Percentiles rank a stretch among this genome's conserved stretches.
These are phyloP conservation scores for Talaromyces albobiverticillius DNA, from an alignment of 2,329 filamentous ascomycete genomes.

Conservation along the genomic window DNA sequence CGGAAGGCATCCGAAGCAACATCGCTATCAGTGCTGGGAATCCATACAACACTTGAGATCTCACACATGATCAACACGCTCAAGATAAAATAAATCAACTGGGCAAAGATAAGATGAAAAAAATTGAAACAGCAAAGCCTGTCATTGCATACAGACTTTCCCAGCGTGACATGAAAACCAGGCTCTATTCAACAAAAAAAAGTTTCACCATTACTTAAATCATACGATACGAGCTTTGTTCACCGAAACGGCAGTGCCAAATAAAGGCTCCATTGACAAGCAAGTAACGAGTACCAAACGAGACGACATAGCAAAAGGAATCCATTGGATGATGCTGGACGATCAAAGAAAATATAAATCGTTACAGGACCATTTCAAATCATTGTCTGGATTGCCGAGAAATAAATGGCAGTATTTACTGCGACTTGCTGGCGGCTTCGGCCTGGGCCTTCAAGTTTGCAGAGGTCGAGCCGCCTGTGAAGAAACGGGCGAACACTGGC, in stretches of 20 bases:
- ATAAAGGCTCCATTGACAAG: background rate
- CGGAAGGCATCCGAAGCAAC: slow-evolving; percentile 1
- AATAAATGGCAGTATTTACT: slow-evolving; percentile 29
- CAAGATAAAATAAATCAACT: slow-evolving; percentile 3
- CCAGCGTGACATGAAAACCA: background rate
- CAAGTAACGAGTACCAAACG: background rate
- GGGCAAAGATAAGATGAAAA: background rate
- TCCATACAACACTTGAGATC: slow-evolving; percentile 11
- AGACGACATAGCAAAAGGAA: background rate
- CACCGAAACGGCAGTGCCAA: background rate
- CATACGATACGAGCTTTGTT: background rate
- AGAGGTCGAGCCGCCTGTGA: slow-evolving; percentile 71
- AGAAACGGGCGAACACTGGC: slow-evolving; percentile 91
- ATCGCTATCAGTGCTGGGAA: slow-evolving; percentile 3
- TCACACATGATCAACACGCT: slow-evolving; percentile 14
- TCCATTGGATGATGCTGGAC: slow-evolving; percentile 4
- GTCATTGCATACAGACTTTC: background rate
- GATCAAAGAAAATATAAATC: background rate
- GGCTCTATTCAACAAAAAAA: background rate
- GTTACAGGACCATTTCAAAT: background rate
- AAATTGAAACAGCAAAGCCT: background rate
- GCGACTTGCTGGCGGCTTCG: slow-evolving; percentile 62
- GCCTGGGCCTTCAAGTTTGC: slow-evolving; percentile 86
- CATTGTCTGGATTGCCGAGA: slow-evolving; percentile 21
- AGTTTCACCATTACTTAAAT: background rate